Evolutionary conservation across 371 early-diverging fungal genomes (phyloP), one percentile per base, ranked within the genome.

Genomic region (Apophysomyces sp.): DNA sequence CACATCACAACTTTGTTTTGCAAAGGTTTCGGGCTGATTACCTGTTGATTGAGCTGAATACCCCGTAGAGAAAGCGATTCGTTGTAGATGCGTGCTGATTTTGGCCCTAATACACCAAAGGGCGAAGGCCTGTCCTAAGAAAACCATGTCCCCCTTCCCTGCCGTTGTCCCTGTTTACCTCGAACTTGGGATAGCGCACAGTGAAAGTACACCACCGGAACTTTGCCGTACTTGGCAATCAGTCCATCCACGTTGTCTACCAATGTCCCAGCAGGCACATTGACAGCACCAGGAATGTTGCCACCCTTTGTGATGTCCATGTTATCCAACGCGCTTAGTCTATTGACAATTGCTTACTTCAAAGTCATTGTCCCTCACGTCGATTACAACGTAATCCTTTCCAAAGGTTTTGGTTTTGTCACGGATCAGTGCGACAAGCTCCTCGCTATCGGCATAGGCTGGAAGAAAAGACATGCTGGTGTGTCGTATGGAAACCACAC

Each of bases 171-270:
- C 21, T 63, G 26, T 52, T 34, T 73, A 71, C 77, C 92, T 52
- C 90, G 80, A 12, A 89, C 89, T 71, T 94, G 93, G 12, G 94
- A 93, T 26, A 93, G 69, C 4, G 92, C 90, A 65, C 96, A 95
- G 66, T 94, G 94, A 65, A 95, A 94, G 60, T 88, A 82, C 1
- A 95, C 74, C 24, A 71, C 66, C 0, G 91, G 91, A 1, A 92
- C 86, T 12, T 72, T 31, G n/a, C 66, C 41, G 67, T 89, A 87
- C 52, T 84, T 60, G 15, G 71, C 70, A 37, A 88, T 72, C 18
- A 89, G 58, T 0, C 58, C 62, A 2, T 77, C 76, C 0, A 85
- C 79, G 41, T 65, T 57, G 29, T 85, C 86, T 3, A 70, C 62
- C 56, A 94, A 68, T 39, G 84, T 71, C 21, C 72, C 73, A 0